Evolutionary conservation across 2,329 filamentous ascomycete species (phyloP), one percentile per base, ranked within the genome.

Genomic region (Onygenales sp.): DNA sequence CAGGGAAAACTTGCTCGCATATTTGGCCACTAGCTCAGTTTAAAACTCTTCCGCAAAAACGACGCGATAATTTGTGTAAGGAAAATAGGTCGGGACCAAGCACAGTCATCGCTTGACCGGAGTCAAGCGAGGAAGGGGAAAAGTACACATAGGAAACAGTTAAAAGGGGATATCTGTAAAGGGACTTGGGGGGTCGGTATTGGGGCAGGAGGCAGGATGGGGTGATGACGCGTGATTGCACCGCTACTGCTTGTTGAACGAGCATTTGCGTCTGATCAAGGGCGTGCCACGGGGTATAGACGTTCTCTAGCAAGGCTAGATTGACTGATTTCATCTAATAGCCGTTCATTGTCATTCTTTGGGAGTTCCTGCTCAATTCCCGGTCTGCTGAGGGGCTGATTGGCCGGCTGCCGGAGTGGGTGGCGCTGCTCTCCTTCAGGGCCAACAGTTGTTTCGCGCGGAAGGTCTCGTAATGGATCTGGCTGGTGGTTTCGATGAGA

Each of bases 401-500:
- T 67, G 93, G 93, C 71, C 92, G 82, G 77, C 88, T 93, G 61
- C 85, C 83, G 63, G 84, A 72, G 77, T 84, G 79, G 60, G 85
- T 87, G 61, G 89, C 87, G 68, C 88, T 95, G 80, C 87, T 95
- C 80, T 98, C 93, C 84, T 97, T 98, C 70, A 98, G 82, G 54
- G 93, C 93, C 68, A 98, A 78, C 66, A 98, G 80, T 76, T 98
- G 93, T 85, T 98, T 98, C 66, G 93, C 91, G 74, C 93, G 91
- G 91, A 98, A 98, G 56, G 90, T 95, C 81, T 98, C 93, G 80
- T 98, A 98, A 81, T 98, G 93, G 74, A 96, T 98, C 79, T 98
- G 93, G 63, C 91, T 96, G 47, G 93, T 98, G 34, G 93, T 98
- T 78, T 98, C 93, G 73, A 98, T 96, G 62, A 98, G 83, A 68